Evolutionary conservation across 257 asterid species (phyloP).

Genomic region (Lycium barbarum): DNA sequence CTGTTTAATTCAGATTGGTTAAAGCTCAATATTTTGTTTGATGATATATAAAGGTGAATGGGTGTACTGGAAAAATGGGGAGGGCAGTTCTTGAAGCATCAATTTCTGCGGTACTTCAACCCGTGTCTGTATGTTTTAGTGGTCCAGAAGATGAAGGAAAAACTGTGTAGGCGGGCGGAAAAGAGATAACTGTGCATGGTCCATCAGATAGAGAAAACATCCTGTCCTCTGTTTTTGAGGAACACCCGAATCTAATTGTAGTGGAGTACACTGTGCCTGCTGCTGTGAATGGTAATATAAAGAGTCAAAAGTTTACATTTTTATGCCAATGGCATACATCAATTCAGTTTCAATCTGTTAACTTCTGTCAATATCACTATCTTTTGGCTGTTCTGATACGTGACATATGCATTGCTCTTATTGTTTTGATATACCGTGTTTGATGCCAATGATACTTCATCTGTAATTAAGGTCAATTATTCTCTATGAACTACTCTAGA

Average conservation of each 20-base stretch:
- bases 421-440: background rate
- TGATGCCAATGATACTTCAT: background rate
- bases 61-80: slow-evolving; percentile 92
- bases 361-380: background rate
- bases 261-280: slow-evolving; percentile 84
- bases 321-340: background rate
- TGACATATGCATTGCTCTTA: background rate
- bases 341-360: background rate
- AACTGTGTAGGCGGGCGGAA: slow-evolving; percentile 64
- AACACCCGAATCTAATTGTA: slow-evolving; percentile 68
- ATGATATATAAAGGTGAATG: slow-evolving; percentile 65
- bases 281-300: slow-evolving; percentile 75
- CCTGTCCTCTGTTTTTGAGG: slow-evolving; percentile 55
- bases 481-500: background rate
- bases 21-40: background rate
- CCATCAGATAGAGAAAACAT: slow-evolving; percentile 64
- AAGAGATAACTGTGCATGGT: slow-evolving; percentile 70
- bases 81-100: slow-evolving; percentile 92
- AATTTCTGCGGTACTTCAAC: slow-evolving; percentile 72
- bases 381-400: background rate
- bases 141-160: slow-evolving; percentile 77
- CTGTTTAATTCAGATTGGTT: background rate
- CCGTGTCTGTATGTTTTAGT: slow-evolving; percentile 78
- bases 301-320: background rate
- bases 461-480: background rate